Base-by-base conservation (phyloP, 1,284 basidiomycete species). In the Boletellus deceptivus region DNA sequence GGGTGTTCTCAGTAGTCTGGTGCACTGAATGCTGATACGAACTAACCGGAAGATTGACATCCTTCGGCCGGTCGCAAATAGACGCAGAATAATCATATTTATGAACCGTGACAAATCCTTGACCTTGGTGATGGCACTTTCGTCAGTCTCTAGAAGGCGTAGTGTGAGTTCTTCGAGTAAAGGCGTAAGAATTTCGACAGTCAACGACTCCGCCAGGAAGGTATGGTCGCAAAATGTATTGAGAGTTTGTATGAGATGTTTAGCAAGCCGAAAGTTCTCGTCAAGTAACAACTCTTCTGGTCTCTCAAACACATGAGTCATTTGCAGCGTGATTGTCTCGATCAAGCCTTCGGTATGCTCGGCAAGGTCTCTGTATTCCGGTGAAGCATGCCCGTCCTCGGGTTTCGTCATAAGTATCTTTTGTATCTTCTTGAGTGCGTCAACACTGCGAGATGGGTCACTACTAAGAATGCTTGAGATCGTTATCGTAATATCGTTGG, bases 61-160 rank as follows among this genome's bases (percentile, higher is more conserved):
- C 54, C 91, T 81, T 58, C 93, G 80, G 29, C 91, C 91, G 14
- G 93, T 94, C 31, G 93, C 89, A 71, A 99, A 96, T 47, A 96
- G 72, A 27, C 95, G 86, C 48, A 99, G 77, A 52, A 99, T 90
- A 53, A 99, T 95, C 86, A 98, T 96, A 71, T 99, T 99, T 71
- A 99, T 93, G 70, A 97, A 98, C 52, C 93, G 86, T 18, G 94
- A 94, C 59, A 97, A 68, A 69, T 97, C 89, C 69, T 93, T 90
- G 51, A 93, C 79, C 60, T 89, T 83, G 63, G 78, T 80, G 48
- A 86, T 75, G 18, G 72, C 70, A 56, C 84, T 91, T 60, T 94
- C 92, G 61, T 97, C 93, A 39, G 94, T 94, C 65, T 96, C 91
- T 38, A 97, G 79, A 34, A 99, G 77, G 22, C 95, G 85, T 49